Evolutionary conservation across 1,284 basidiomycete species (phyloP).

Genomic region (Coniferiporia weirii): DNA sequence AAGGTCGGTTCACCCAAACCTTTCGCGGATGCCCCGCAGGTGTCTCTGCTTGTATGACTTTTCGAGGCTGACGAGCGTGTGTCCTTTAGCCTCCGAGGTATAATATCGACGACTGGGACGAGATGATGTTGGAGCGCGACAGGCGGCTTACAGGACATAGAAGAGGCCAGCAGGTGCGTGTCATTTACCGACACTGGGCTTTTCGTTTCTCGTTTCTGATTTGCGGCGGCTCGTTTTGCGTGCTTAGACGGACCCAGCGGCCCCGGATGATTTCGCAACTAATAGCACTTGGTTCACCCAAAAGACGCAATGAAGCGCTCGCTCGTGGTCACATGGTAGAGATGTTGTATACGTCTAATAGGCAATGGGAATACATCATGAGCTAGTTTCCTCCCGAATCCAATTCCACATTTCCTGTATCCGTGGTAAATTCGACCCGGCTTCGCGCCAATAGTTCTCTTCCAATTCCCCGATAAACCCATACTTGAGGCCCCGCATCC

Average conservation of each 20-base stretch:
- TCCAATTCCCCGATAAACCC: constrained; percentile 42
- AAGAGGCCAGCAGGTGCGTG: constrained; percentile 79
- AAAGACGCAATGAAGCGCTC: constrained; percentile 24
- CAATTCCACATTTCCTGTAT: constrained; percentile 35
- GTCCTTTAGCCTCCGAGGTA: constrained; percentile 71
- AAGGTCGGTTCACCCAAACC: constrained; percentile 50
- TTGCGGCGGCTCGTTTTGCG: constrained; percentile 3
- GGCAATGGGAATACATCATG: not conserved
- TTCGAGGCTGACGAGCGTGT: not conserved
- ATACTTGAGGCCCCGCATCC: constrained; percentile 41
- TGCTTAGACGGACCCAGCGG: constrained; percentile 61
- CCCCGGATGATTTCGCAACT: constrained; percentile 72
- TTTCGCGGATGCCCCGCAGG: not conserved
- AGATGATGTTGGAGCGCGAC: constrained; percentile 94
- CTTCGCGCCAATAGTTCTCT: constrained; percentile 22
- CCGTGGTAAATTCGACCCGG: constrained; percentile 18
- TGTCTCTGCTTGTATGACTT: not conserved
- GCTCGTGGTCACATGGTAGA: not conserved
- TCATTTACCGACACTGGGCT: not conserved
- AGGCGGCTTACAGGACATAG: constrained; percentile 80
- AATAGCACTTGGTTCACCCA: constrained; percentile 79
- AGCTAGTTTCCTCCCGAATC: constrained; percentile 33
- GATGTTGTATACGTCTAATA: not conserved
- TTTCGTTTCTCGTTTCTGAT: not conserved
- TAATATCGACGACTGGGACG: constrained; percentile 82